Evolutionary conservation across 805 yeast species (phyloP), one percentile per base, ranked within the genome.

Genomic region (Metschnikowia dekortorum): DNA sequence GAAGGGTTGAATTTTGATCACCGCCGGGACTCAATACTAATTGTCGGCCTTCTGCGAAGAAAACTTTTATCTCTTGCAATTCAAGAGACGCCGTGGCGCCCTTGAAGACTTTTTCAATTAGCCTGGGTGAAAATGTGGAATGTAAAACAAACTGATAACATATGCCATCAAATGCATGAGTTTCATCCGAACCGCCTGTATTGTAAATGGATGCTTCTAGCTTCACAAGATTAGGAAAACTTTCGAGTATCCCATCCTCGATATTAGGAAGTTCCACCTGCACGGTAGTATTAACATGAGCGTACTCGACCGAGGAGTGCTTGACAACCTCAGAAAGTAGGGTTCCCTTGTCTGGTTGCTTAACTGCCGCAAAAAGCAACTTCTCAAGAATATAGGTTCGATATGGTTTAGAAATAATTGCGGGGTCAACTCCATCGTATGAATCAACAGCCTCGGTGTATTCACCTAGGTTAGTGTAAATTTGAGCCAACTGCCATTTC

Each of bases 401-500:
- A 11, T 33, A 9, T 30, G 30, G 14, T 13, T 11, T 22, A n/a
- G 38, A 9, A 26, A 16, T 13, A 11, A 42, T 22, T 9, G 14
- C 18, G 14, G 38, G 31, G 26, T 42, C 37, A 6, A 42, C 26
- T 7, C 7, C 38, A n/a, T 33, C n/a, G 11, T 32, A 42, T 7
- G 45, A 42, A 8, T 42, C 6, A 8, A 28, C 36, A 9, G 45
- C 45, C 14, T 49, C 50, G 10, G 47, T 52, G 9, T 46, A 52
- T 10, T 60, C 53, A 1, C 40, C 45, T 1, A 43, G 3, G 6
- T 29, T 42, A 35, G 59, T 72, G 53, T 73, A 69, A 48, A 71
- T 76, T 43, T 82, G 82, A 1, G 79, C 89, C 8, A 83, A 61
- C 53, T 77, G 73, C 65, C 74, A 79, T 56, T 74, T 70, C 11